Evolutionary conservation across 768 basidiomycete species (phyloP).

Genomic region (Psilocybe tampanensis): DNA sequence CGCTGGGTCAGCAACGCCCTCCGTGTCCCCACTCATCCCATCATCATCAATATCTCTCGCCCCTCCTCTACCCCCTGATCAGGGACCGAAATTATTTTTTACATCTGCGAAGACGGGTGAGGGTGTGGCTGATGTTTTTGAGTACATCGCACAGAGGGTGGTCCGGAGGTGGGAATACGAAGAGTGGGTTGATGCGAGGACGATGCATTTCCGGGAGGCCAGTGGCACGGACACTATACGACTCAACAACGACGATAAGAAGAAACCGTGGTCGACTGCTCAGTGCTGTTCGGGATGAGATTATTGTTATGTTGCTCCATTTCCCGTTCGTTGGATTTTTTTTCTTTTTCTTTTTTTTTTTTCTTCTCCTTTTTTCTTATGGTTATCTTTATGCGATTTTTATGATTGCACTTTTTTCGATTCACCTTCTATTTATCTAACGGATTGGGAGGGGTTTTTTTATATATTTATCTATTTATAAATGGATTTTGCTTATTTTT

Average conservation of each 20-base stretch:
- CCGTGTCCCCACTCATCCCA: constrained; percentile 11
- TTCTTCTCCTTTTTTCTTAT: not conserved
- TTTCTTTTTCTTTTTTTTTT: not conserved
- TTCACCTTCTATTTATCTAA: not conserved
- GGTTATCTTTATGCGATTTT: constrained; percentile 7
- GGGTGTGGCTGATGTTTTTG: constrained; percentile 74
- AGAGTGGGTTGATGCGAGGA: constrained; percentile 49
- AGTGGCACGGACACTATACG: constrained; percentile 12
- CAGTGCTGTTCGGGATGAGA: not conserved
- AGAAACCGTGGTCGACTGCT: constrained; percentile 1
- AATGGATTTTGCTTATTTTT: not conserved
- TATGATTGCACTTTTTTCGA: not conserved
- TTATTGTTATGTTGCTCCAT: not conserved
- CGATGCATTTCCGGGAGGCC: constrained; percentile 26
- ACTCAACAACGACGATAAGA: constrained; percentile 1
- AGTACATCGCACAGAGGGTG: constrained; percentile 70
- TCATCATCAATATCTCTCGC: not conserved
- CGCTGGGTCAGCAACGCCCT: constrained; percentile 15
- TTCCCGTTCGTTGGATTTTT: not conserved
- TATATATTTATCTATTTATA: not conserved
- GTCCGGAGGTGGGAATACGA: constrained; percentile 68
- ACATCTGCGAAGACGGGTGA: constrained; percentile 80
- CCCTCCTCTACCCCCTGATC: constrained; percentile 42
- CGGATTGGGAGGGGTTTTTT: not conserved
- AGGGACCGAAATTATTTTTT: constrained; percentile 69